Percentiles rank a stretch among this genome's conserved stretches.
Evolutionary conservation across 495 filamentous ascomycete species (phyloP).

Genomic region (Rhypophila decipiens): DNA sequence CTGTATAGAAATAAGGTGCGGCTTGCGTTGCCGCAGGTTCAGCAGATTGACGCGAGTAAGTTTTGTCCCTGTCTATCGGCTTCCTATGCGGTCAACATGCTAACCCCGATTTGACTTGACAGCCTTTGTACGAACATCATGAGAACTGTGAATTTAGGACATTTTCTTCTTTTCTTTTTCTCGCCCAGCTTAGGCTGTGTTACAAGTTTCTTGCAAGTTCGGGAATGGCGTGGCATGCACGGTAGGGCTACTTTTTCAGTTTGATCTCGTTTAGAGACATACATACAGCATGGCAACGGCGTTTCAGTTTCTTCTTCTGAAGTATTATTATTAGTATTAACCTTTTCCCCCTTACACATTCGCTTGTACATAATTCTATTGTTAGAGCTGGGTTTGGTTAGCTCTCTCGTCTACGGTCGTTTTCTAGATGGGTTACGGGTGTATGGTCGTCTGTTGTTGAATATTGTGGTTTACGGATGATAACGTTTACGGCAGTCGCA

Average conservation of each 20-base stretch:
- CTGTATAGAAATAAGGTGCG: constrained; percentile 91
- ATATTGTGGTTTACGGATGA: no score
- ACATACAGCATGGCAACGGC: constrained; percentile 4
- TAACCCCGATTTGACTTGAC: constrained; percentile 1
- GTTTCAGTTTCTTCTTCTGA: not conserved
- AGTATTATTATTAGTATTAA: no score
- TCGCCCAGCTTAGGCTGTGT: not conserved
- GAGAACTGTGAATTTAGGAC: no score
- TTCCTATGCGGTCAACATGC: not conserved
- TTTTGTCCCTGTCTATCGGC: constrained; percentile 17
- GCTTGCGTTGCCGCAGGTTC: constrained; percentile 77
- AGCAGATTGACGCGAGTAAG: constrained; percentile 97
- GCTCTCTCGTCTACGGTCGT: no score
- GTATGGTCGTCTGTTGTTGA: no score
- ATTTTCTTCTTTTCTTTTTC: not conserved
- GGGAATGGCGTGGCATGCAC: not conserved
- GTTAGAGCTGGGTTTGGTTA: no score
- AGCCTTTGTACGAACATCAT: constrained; percentile 29
- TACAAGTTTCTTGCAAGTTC: no score
- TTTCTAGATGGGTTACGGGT: no score
- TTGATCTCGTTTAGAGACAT: no score
- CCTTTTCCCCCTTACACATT: no score
- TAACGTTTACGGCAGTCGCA: no score
- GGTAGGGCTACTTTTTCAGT: not conserved
- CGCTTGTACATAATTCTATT: no score